Base-by-base conservation (phyloP, 768 basidiomycete species). In the Russula sp. region DNA sequence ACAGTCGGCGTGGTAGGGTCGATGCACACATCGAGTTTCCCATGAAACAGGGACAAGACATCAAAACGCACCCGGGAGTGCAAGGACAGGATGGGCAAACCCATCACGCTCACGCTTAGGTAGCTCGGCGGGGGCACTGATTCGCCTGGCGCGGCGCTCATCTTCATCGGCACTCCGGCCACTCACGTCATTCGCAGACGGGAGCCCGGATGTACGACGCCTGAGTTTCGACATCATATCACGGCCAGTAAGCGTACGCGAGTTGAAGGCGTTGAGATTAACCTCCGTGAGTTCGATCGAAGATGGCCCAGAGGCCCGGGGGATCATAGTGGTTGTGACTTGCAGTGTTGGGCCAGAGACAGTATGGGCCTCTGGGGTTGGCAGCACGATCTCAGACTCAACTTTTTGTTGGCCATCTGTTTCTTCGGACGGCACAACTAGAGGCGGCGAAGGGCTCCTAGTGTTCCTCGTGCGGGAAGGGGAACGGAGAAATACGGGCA, bases 191-290 rank as follows among this genome's bases (percentile, higher is more conserved):
- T 64, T 49, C n/a, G 64, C 58, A 22, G 63, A 63, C 36, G 65
- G 55, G 10, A 58, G 51, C 1, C 60, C 62, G 7, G 65, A 61
- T 7, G 79, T 83, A 68, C 86, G 81, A 56, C 84, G 81, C 65
- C 77, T 76, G 64, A 91, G 76, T 18, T 82, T 82, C 35, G 77
- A 78, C 56, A 88, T 77, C 88, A 90, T 87, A 68, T 83, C 78
- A 57, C 79, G 77, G 7, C 84, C 81, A 47, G 77, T 81, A 67
- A 79, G 76, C 62, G 80, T 80, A 55, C 86, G 83, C 29, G 72
- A 67, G 66, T 79, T 77, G 59, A 86, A 73, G 5, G 79, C 75
- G 46, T 73, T 70, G 38, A 84, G 69, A 67, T 85, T 83, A 47
- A 73, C 71, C 72, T 85, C 79, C 0, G 81, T 81, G 49, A 86